Base-by-base conservation (phyloP, 768 basidiomycete species). In the Trametopsis cervina region DNA sequence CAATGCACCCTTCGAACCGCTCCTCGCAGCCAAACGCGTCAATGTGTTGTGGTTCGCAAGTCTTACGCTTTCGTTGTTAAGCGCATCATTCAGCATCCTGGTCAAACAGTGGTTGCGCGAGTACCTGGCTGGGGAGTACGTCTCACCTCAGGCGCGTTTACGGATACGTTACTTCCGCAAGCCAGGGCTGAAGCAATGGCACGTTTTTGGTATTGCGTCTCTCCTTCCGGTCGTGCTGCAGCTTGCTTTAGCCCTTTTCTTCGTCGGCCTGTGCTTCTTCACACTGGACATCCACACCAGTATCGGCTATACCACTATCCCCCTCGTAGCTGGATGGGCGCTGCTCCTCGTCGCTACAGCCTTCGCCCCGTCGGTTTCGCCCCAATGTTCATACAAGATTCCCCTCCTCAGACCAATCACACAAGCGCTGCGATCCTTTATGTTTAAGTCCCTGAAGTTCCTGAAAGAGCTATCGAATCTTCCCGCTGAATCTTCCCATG, bases 31-130 rank as follows among this genome's bases (percentile, higher is more conserved):
- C 18, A 6, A 36, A 10, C 44, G 36, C 3, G 42, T 50, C 22
- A 50, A 50, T 22, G 42, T 17, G 4, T 42, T 50, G 12, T 50
- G 49, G 49, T 44, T 50, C 42, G 43, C 42, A 18, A 50, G 49
- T 15, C 35, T 50, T n/a, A 18, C 37, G n/a, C n/a, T 50, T 23
- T 44, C 42, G 23, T 27, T 50, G 13, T 15, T 27, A 6, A 50
- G 41, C 21, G 49, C 49, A 4, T 44, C 49, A 6, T 15, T 50
- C 4, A 33, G 42, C 12, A 50, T 50, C n/a, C 41, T 44, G 17
- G 49, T 40, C 20, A 43, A 44, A 36, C 42, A 44, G 20, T 50
- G 49, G 49, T 37, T 50, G 2, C 46, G 46, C 11, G 46, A 46
- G 36, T 46, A 46, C 35, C 44, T 46, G 33, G 29, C 44, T 5